Evolutionary conservation across 2,329 filamentous ascomycete species (phyloP), one percentile per base, ranked within the genome.

Genomic region (Trichothecium roseum): DNA sequence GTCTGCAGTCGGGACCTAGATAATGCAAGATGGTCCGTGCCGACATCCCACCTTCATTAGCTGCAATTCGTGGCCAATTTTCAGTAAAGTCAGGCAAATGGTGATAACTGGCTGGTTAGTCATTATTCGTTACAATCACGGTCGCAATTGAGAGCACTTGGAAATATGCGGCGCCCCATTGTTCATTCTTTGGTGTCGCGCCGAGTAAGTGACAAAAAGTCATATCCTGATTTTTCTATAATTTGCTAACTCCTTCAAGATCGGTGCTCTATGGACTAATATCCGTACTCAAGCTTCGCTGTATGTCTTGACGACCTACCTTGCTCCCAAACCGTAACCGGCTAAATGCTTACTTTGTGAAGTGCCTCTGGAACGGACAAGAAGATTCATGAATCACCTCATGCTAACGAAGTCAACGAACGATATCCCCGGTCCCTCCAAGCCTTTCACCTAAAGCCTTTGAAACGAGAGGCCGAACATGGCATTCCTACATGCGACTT

Each of bases 401-500:
- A 28, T 18, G 14, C 28, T 4, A 13, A 16, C 18, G 14, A 20
- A 26, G 28, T 37, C 12, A 35, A 36, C 37, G 41, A 57, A 8
- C 80, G 84, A 43, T 66, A 84, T 28, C 88, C 88, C 27, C 76
- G 85, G 49, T 75, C 80, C 42, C 77, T 96, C 20, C 84, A 93
- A 63, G 84, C 89, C 27, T 68, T 93, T 30, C 91, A 94, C 60
- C 73, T 95, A 34, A 77, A 81, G 43, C 89, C 91, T 13, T 69
- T 96, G 35, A 84, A 83, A 49, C 80, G 84, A 43, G 66, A 76
- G 53, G 69, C 83, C 31, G 60, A 79, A 51, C 79, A 84, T 53
- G 85, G 85, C 35, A 74, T 94, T 26, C 87, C 87, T 10, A 78
- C 83, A 9, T 94, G 86, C 64, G 81, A 95, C 56, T 78, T 98